Percentiles rank a stretch among this genome's conserved stretches.
These are phyloP conservation scores for Russula emetica DNA, from an alignment of 768 basidiomycete species.

Conservation along the genomic window DNA sequence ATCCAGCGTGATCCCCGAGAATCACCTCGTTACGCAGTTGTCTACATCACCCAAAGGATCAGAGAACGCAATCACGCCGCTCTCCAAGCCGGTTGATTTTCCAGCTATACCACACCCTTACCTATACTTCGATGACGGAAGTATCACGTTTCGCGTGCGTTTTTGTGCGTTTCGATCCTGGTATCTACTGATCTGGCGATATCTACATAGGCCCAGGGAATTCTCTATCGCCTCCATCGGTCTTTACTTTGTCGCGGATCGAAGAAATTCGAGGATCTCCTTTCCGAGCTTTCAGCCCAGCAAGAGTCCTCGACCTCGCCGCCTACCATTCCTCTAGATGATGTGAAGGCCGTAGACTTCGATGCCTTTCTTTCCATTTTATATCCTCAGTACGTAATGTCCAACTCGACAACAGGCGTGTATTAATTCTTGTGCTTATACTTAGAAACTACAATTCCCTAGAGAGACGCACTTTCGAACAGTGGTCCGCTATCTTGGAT, in stretches of 20 bases:
- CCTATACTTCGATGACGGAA: constrained; percentile 22
- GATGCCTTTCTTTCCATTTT: constrained; percentile 22
- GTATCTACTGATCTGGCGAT: not conserved
- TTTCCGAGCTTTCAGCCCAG: not conserved
- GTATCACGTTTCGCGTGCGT: constrained; percentile 17
- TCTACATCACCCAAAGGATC: not conserved
- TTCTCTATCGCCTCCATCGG: constrained; percentile 21
- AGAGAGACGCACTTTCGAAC: constrained; percentile 12
- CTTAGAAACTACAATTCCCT: constrained; percentile 16
- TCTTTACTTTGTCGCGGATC: constrained; percentile 22
- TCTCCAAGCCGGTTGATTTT: not conserved
- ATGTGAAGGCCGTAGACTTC: constrained; percentile 15
- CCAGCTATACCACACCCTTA: not conserved
- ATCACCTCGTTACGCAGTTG: not conserved
- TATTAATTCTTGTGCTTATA: not conserved
- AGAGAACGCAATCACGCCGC: not conserved
- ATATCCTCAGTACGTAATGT: constrained; percentile 20
- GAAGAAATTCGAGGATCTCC: not conserved
- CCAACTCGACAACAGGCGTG: not conserved
- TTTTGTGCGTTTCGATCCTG: not conserved
- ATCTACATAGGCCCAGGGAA: constrained; percentile 10
- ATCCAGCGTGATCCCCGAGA: not conserved
- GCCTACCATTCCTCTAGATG: not conserved
- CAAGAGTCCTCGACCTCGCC: not conserved
- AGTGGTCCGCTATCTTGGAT: constrained; percentile 22